Evolutionary conservation across 2,329 filamentous ascomycete species (phyloP), one percentile per base, ranked within the genome.

Genomic region (Aspergillus carbonarius): DNA sequence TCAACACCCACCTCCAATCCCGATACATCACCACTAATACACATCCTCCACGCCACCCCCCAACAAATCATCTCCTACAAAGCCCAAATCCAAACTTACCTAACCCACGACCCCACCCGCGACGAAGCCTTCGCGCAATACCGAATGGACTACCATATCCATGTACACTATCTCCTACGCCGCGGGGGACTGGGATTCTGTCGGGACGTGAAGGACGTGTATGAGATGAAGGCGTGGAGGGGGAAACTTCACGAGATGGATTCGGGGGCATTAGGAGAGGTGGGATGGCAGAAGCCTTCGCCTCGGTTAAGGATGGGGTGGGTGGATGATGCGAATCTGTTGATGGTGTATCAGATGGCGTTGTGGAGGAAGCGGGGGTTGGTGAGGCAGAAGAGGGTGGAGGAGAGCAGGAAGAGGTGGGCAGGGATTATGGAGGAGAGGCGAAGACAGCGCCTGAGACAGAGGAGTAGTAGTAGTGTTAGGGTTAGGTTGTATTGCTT

Each of bases 71-170:
- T 12, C 8, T 25, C 25, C 44, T 60, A 66, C 27, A 55, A 66
- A 35, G 25, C 56, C 13, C 51, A 37, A 5, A 5, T 61, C 7
- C 18, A 49, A 13, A 15, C 13, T 2, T 54, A 54, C 32, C 12
- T 32, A 13, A n/a, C 27, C 5, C 54, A 64, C 20, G 55, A 60
- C 15, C 35, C 60, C 1, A 49, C 63, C 8, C 34, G 49, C 2
- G 62, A 65, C 23, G 15, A 58, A 3, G 51, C 63, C 1, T 68
- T 70, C 34, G 71, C 71, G 3, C 67, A 66, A 34, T 74, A 73
- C 42, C 62, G 63, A 15, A 62, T 72, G 4, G 71, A 74, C 42
- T 70, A 64, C n/a, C 73, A 75, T 49, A 67, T 75, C 18, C 68
- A 69, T 13, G 65, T 72, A 18, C 73, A 74, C 42, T 67, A 68